phyloP scores from a whole-genome alignment of 177 flowering plant species.

The Telopea speciosissima region DNA sequence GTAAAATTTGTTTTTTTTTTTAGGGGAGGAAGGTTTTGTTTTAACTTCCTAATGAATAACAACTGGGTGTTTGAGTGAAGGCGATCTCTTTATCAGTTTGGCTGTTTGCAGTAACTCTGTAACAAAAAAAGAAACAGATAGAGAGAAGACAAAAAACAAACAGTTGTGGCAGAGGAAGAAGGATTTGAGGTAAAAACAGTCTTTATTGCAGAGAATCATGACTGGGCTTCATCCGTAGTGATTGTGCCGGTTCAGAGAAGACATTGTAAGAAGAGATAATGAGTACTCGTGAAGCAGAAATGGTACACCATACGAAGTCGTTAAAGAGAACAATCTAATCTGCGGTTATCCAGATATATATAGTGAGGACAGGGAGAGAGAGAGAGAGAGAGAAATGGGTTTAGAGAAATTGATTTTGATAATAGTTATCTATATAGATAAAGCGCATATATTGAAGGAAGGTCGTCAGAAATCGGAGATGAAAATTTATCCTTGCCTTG shows the following conservation, averaged over 20 bases:
- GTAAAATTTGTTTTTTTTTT: no score
- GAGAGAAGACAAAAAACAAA: not conserved
- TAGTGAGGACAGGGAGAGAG: not conserved
- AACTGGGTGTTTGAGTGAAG: constrained; percentile 28
- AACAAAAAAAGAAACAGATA: not conserved
- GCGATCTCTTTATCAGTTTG: constrained; percentile 19
- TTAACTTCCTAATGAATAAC: constrained; percentile 5
- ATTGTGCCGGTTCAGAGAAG: no score
- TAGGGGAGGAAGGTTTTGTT: no score
- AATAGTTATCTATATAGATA: no score
- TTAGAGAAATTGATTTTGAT: no score
- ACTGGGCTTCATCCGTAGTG: not conserved
- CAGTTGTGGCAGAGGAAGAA: not conserved
- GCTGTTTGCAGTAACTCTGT: not conserved
- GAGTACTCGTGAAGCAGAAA: not conserved
- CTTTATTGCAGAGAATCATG: constrained; percentile 7
- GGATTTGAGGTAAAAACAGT: not conserved
- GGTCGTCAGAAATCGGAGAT: no score
- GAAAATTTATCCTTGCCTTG: no score
- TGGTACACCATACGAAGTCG: no score
- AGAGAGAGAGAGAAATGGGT: no score
- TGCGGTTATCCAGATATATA: not conserved
- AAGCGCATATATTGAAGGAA: no score
- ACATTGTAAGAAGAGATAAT: not conserved
- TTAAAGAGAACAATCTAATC: not conserved